phyloP scores from a whole-genome alignment of 495 filamentous ascomycete species.

The Lepidopterella palustris region DNA sequence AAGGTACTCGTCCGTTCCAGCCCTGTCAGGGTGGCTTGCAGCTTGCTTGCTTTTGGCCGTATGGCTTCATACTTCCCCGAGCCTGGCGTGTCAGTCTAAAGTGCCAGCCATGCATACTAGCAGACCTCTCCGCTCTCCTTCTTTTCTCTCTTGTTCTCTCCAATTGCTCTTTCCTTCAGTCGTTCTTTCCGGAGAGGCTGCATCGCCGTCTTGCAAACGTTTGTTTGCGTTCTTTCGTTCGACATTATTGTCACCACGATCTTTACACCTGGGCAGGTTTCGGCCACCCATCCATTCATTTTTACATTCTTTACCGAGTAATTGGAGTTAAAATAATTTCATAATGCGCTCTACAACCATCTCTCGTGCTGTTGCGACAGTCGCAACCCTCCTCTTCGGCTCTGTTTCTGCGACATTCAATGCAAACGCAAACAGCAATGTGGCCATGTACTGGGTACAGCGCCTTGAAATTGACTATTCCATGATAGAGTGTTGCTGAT shows the following conservation, averaged over 20 bases:
- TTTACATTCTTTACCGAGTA: constrained; percentile 1
- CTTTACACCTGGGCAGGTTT: constrained; percentile 26
- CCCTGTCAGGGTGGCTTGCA: not conserved
- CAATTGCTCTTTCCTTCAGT: constrained; percentile 9
- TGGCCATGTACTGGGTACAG: constrained; percentile 50
- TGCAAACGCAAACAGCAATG: constrained; percentile 35
- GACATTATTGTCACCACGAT: constrained; percentile 19
- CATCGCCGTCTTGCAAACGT: constrained; percentile 15
- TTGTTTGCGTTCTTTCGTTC: constrained; percentile 34
- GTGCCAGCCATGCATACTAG: constrained; percentile 7
- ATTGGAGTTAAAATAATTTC: constrained; percentile 2
- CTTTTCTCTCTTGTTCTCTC: not conserved
- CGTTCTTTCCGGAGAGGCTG: constrained; percentile 4
- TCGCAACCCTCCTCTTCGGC: constrained; percentile 11
- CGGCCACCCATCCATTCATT: constrained; percentile 13
- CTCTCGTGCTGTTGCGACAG: constrained; percentile 3
- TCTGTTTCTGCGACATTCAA: constrained; percentile 26
- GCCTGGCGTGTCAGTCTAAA: constrained; percentile 6
- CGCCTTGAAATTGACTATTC: not conserved
- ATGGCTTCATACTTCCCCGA: constrained; percentile 18
- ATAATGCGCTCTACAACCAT: constrained; percentile 22
- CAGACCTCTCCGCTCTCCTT: constrained; percentile 13
- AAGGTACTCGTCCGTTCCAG: not conserved
- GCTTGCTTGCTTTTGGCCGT: not conserved
- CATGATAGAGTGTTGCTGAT: constrained; percentile 2